phyloP scores from a whole-genome alignment of 306 rosid genomes.

The Hippophae rhamnoides region DNA sequence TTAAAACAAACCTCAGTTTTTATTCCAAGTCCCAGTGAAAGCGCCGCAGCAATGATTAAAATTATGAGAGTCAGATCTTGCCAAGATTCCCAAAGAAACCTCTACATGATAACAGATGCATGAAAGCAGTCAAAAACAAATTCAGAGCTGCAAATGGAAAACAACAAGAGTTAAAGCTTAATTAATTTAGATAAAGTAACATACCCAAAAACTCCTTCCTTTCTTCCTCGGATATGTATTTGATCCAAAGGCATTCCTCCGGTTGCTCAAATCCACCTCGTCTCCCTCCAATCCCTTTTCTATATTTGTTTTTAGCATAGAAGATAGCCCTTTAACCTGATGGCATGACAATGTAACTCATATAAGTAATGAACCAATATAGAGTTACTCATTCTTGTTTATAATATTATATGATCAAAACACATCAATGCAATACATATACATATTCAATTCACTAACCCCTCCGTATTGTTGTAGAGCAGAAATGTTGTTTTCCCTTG shows the following conservation, averaged over 20 bases:
- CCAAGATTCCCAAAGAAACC: slow-evolving; percentile 98
- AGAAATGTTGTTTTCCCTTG: slow-evolving; percentile 50
- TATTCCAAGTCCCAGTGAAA: slow-evolving; percentile 74
- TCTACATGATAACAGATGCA: slow-evolving; percentile 39
- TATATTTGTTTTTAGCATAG: slow-evolving; percentile 40
- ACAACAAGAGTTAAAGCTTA: background rate
- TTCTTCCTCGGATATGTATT: slow-evolving; percentile 93
- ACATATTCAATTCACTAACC: slow-evolving; percentile 33
- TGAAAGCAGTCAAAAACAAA: slow-evolving; percentile 13
- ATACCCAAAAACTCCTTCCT: slow-evolving; percentile 79
- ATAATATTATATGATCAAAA: too few relatives aligned
- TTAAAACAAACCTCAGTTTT: slow-evolving; percentile 64
- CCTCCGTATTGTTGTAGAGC: slow-evolving; percentile 68
- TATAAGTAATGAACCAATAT: too few relatives aligned
- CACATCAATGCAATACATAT: too few relatives aligned
- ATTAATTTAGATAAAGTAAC: background rate
- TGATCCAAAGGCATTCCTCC: slow-evolving; percentile 74
- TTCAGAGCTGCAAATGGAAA: background rate
- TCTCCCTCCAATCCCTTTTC: slow-evolving; percentile 63
- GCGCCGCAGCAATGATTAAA: slow-evolving; percentile 78
- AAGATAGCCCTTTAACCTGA: slow-evolving; percentile 69
- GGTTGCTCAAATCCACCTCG: slow-evolving; percentile 42
- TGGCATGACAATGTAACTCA: background rate
- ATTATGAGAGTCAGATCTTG: slow-evolving; percentile 90
- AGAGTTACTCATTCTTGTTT: too few relatives aligned